These are phyloP conservation scores for Globisporangium spinosum DNA, from an alignment of 352 stramenopile genomes.

Conservation along the genomic window DNA sequence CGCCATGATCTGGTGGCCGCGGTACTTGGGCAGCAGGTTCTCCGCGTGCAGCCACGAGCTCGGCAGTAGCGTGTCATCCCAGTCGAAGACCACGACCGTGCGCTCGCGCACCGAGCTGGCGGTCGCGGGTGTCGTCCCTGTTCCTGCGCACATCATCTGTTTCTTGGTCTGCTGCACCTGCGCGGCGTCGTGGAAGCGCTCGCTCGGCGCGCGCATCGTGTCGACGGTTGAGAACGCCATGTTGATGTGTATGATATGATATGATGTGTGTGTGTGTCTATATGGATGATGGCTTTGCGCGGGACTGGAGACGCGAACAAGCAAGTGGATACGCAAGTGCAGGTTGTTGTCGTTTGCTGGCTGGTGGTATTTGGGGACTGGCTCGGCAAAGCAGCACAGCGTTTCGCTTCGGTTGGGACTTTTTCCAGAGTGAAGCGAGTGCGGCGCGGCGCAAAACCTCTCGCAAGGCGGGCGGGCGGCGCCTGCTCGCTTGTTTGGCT, in stretches of 20 bases:
- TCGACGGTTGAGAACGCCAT: constrained; percentile 57
- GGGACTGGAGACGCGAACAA: background rate
- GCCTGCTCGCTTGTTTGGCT: background rate
- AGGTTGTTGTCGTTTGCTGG: background rate
- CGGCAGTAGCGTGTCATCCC: constrained; percentile 87
- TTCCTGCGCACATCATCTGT: background rate
- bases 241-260: constrained; percentile 5
- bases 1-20: constrained; percentile 64
- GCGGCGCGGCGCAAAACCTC: background rate
- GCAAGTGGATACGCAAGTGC: background rate
- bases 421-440: constrained; percentile 19
- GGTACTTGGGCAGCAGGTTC: constrained; percentile 75
- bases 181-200: constrained; percentile 17
- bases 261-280: background rate
- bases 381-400: background rate
- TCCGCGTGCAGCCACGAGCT: constrained; percentile 83
- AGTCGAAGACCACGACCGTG: constrained; percentile 86
- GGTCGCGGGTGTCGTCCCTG: background rate
- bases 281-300: background rate
- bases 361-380: background rate
- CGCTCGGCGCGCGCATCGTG: constrained; percentile 27
- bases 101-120: constrained; percentile 50
- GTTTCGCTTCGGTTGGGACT: constrained; percentile 12
- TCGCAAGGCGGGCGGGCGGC: background rate
- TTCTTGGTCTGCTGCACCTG: constrained; percentile 22